Conservation (phyloP, 1,139 yeast species). For the Pneumocystis wakefieldiae region DNA sequence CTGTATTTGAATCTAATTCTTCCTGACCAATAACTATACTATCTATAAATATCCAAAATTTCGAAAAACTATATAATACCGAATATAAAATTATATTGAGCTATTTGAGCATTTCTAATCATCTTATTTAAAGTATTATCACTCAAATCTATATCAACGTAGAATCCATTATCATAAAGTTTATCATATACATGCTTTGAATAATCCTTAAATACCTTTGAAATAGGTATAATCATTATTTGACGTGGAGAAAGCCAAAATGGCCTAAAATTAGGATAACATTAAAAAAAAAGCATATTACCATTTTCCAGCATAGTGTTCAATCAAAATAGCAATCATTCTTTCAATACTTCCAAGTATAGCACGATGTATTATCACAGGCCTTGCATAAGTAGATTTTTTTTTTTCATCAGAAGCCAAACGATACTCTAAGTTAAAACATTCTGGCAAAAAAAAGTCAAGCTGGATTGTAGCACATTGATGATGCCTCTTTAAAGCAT, state of each 20-base stretch:
- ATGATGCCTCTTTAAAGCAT: conserved; percentile 68
- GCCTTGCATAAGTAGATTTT: conserved; percentile 30
- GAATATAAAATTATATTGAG: conserved; percentile 66
- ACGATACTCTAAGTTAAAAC: conserved; percentile 62
- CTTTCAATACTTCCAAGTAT: conserved; percentile 90
- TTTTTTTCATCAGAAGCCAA: conserved; percentile 24
- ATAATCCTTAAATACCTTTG: conserved; percentile 37
- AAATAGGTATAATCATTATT: conserved; percentile 72
- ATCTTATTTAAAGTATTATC: conserved; percentile 66
- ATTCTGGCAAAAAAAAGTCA: conserved; percentile 83
- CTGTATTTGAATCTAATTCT: conserved; percentile 47
- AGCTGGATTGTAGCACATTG: conserved; percentile 94
- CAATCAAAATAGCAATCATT: conserved; percentile 77
- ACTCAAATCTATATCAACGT: conserved; percentile 54
- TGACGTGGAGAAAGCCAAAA: conserved; percentile 97
- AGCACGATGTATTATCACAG: conserved; percentile 90
- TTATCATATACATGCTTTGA: conserved; percentile 39
- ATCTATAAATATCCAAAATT: background rate
- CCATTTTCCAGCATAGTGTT: conserved; percentile 90
- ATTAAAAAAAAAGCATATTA: background rate
- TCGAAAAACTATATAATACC: background rate
- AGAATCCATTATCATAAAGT: conserved; percentile 42
- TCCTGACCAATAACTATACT: conserved; percentile 59
- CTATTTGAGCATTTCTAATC: conserved; percentile 65
- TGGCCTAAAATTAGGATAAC: conserved; percentile 29